Conservation (phyloP, 371 early-diverging fungal species). For the Quaeritorhiza haematococci region DNA sequence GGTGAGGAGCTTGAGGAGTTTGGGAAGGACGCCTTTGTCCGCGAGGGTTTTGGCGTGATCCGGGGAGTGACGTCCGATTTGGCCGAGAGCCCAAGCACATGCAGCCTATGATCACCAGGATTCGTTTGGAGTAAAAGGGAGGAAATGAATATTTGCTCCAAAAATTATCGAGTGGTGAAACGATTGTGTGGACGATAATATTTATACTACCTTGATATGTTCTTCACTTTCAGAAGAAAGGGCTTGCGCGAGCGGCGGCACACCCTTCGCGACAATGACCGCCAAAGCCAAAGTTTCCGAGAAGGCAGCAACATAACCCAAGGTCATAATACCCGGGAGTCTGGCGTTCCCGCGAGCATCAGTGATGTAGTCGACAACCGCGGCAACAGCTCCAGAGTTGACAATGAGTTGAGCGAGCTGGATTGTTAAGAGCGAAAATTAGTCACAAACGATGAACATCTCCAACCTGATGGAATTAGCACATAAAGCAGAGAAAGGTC, state of each 20-base stretch:
- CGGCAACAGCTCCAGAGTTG: conserved; percentile 50
- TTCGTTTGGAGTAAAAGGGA: too few relatives aligned
- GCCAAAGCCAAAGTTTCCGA: conserved; percentile 49
- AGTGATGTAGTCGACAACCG: conserved; percentile 49
- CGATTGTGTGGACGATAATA: background rate
- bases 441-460: conserved; percentile 1
- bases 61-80: conserved; percentile 51
- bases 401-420: conserved; percentile 52
- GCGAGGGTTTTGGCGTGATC: conserved; percentile 54
- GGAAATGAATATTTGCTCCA: background rate
- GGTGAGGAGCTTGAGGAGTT: conserved; percentile 40
- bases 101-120: conserved; percentile 42
- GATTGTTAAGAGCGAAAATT: background rate
- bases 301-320: conserved; percentile 55
- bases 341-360: conserved; percentile 42
- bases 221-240: conserved; percentile 40
- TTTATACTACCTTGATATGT: conserved; percentile 36
- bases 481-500: background rate
- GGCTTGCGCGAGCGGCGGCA: conserved; percentile 39
- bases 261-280: conserved; percentile 50
- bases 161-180: background rate
- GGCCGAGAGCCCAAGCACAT: conserved; percentile 50
- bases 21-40: conserved; percentile 41
- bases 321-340: conserved; percentile 49
- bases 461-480: too few relatives aligned